Base-by-base conservation (phyloP, 2,329 filamentous ascomycete genomes). In the Magnaporthiopsis incrustans region DNA sequence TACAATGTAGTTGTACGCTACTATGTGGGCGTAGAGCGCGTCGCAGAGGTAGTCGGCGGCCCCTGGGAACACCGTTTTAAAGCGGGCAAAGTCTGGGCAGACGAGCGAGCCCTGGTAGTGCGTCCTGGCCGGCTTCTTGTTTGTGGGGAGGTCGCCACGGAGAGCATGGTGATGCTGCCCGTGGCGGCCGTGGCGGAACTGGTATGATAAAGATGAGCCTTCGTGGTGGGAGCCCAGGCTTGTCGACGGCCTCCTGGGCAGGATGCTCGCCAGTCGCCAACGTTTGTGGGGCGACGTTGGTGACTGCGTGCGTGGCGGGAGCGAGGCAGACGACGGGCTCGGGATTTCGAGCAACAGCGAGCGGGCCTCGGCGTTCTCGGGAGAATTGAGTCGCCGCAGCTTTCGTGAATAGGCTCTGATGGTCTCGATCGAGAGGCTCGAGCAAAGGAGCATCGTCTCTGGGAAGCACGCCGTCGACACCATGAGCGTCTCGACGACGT, bases 1-100 rank as follows among this genome's bases (percentile, higher is more conserved):
- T 59, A 72, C 72, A 62, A 86, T 75, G 73, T 86, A 86, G 71
- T 85, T 86, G 72, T 83, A 85, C 0, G 82, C 83, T 4, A 86
- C 73, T 11, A 86, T 75, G 68, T 87, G 83, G 0, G 84, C 84
- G 68, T 86, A 86, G 7, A 87, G 72, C 0, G 83, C 82, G 62
- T 86, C 82, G 69, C 83, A 85, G 7, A 85, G 78, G 67, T 82
- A 81, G 66, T 84, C 81, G 2, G 81, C 79, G 27, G 79, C 83
- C 3, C 72, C 68, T 0, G 80, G 78, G 69, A 87, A 86, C 62
- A 86, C 78, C 63, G 78, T 79, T 66, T 79, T 77, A 64, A 87
- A 75, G 0, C 71, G 69, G 0, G 63, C 50, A 38, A 67, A 66
- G 57, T 67, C 67, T n/a, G 67, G 61, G 27, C 33, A 61, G 30